Percentiles rank a stretch among this genome's conserved stretches.
Conservation (phyloP, 1,284 basidiomycete genomes). For the Sporisorium graminicola region DNA sequence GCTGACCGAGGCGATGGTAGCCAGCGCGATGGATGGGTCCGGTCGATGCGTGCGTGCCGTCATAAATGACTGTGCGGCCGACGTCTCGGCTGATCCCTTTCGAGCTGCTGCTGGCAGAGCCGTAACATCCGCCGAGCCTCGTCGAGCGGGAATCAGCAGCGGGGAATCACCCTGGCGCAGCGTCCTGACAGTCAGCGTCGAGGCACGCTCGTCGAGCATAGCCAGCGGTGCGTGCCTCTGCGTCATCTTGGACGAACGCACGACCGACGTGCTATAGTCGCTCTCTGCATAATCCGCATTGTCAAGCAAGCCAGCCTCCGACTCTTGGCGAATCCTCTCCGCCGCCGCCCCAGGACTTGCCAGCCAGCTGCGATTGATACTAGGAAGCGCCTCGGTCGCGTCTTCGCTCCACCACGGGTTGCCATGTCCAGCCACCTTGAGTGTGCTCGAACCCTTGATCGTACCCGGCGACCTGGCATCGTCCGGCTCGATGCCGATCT, state of each 20-base stretch:
- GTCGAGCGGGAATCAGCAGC: slow-evolving; percentile 39
- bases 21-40: slow-evolving; percentile 56
- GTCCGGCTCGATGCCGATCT: slow-evolving; percentile 53
- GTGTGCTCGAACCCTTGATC: slow-evolving; percentile 51
- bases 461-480: slow-evolving; percentile 32
- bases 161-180: slow-evolving; percentile 43
- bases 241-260: slow-evolving; percentile 57
- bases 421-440: slow-evolving; percentile 64
- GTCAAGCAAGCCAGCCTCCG: slow-evolving; percentile 40
- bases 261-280: slow-evolving; percentile 64
- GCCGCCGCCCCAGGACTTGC: slow-evolving; percentile 44
- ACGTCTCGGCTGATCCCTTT: slow-evolving; percentile 33
- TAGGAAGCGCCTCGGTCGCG: slow-evolving; percentile 43
- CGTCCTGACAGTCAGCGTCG: slow-evolving; percentile 49
- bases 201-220: slow-evolving; percentile 43
- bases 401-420: slow-evolving; percentile 67
- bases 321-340: slow-evolving; percentile 45
- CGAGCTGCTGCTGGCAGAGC: slow-evolving; percentile 23
- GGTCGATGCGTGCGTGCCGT: slow-evolving; percentile 52
- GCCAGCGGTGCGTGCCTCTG: slow-evolving; percentile 44
- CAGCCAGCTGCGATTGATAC: slow-evolving; percentile 59
- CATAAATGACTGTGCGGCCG: slow-evolving; percentile 52
- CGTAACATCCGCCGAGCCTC: slow-evolving; percentile 38
- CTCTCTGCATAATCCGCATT: slow-evolving; percentile 47
- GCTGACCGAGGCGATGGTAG: slow-evolving; percentile 56